Percentiles rank a stretch among this genome's conserved stretches.
phyloP scores from a whole-genome alignment of 2,329 filamentous ascomycete species.

The Aspergillus sp. region DNA sequence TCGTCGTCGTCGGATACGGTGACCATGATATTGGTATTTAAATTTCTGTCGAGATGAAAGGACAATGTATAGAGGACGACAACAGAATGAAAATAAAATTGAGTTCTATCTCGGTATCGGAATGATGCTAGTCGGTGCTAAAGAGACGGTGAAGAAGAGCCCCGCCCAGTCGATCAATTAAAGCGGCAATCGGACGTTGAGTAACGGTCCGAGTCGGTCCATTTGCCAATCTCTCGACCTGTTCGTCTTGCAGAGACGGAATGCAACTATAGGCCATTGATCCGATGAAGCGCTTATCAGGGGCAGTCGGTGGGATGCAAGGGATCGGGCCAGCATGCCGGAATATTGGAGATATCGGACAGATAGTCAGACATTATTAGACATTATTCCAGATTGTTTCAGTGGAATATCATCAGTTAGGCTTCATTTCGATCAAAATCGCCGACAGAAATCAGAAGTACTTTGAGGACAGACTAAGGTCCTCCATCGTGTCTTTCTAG shows the following conservation, averaged over 20 bases:
- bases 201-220: background rate
- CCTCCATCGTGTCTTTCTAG: background rate
- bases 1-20: conserved; percentile 59
- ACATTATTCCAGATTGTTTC: too few relatives aligned
- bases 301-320: background rate
- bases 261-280: too few relatives aligned
- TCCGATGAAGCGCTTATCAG: background rate
- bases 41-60: background rate
- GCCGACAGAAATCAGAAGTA: too few relatives aligned
- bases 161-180: conserved; percentile 1
- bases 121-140: background rate
- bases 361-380: too few relatives aligned
- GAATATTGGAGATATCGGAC: too few relatives aligned
- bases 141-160: conserved; percentile 13
- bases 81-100: background rate
- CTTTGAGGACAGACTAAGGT: too few relatives aligned
- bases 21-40: conserved; percentile 28
- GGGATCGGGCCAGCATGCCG: background rate
- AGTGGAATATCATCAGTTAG: too few relatives aligned
- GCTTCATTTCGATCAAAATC: too few relatives aligned
- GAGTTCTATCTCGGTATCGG: background rate
- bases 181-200: background rate
- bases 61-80: background rate
- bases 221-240: background rate
- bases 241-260: background rate